phyloP scores from a whole-genome alignment of 1,139 yeast species.

The Hemisphaericaspora subhashii region DNA sequence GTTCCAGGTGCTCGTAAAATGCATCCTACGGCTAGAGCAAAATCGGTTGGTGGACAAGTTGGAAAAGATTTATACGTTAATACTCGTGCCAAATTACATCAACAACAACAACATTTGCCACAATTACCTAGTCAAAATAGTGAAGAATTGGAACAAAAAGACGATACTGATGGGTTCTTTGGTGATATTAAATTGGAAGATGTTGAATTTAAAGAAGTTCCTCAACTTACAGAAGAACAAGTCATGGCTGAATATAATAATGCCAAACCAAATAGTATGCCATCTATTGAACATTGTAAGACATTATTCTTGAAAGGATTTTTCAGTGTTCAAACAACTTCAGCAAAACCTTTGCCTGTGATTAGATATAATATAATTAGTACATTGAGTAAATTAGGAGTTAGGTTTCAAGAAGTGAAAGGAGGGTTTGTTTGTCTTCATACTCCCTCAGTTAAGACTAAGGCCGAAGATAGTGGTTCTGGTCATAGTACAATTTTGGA shows the following conservation, averaged over 20 bases:
- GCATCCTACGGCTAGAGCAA: constrained; percentile 89
- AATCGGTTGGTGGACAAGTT: constrained; percentile 77
- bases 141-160: constrained; percentile 34
- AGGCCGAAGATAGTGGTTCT: constrained; percentile 20
- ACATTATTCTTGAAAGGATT: constrained; percentile 92
- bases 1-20: constrained; percentile 22
- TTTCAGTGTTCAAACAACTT: constrained; percentile 92
- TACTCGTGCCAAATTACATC: constrained; percentile 18
- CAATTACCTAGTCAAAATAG: constrained; percentile 56
- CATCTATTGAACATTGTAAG: constrained; percentile 89
- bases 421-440: constrained; percentile 93
- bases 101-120: constrained; percentile 36
- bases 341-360: constrained; percentile 87
- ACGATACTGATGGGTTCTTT: constrained; percentile 55
- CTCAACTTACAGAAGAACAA: constrained; percentile 57
- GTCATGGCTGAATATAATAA: constrained; percentile 65
- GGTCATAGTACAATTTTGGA: constrained; percentile 8
- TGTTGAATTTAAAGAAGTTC: constrained; percentile 33
- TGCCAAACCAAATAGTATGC: constrained; percentile 83
- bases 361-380: constrained; percentile 83
- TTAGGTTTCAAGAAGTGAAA: constrained; percentile 82
- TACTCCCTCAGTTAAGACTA: constrained; percentile 46
- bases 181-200: constrained; percentile 65
- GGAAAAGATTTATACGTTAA: constrained; percentile 56
- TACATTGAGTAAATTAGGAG: constrained; percentile 75